Base-by-base conservation (phyloP, 176 grass and related monocot genomes). In the Hsuehochloa calcarea region DNA sequence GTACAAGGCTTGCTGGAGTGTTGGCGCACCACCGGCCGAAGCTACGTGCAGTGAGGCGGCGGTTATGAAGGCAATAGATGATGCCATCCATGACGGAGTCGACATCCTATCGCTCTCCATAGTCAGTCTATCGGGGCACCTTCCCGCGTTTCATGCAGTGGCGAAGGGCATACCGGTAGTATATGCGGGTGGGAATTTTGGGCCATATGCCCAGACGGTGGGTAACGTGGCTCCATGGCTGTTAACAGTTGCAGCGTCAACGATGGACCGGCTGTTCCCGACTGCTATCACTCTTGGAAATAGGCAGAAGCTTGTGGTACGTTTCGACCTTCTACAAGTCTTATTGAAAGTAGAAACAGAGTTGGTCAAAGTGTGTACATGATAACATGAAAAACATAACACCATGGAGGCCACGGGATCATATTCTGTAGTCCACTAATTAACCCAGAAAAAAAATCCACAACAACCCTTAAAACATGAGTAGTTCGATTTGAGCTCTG, bases 1-100 rank as follows among this genome's bases (percentile, higher is more conserved):
- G 0, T 94, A 94, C 87, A 94, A 89, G 82, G 89, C 61, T 6
- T 94, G 92, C 82, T 89, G 84, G 89, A 8, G 75, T 29, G 20
- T 50, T 1, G 5, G 0, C 15, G 16, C 50, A 0, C 50, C 50
- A 1, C 15, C 73, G 0, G 2, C 49, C 3, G 49, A 6, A 7
- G 19, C 0, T 10, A 16, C 8, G 1, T 55, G 70, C 50, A 89
- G 89, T 47, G 50, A 22, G 47, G 70, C 70, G 1, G 89, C 58
- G 1, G 68, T 87, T 16, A 52, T 85, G 5, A 46, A 91, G 8
- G 86, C 87, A 15, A 88, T 89, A 51, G 92, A 94, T 3, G 84
- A 85, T 3, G 92, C 89, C 26, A 82, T 94, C 4, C 59, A 89
- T 8, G 92, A 94, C 22, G 90, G 90, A 3, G 92, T 91, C 5